A percentile compares a stretch with the other conserved stretches of the same genome.
Evolutionary conservation across 768 basidiomycete species (phyloP).

Genomic region (Imleria badia): DNA sequence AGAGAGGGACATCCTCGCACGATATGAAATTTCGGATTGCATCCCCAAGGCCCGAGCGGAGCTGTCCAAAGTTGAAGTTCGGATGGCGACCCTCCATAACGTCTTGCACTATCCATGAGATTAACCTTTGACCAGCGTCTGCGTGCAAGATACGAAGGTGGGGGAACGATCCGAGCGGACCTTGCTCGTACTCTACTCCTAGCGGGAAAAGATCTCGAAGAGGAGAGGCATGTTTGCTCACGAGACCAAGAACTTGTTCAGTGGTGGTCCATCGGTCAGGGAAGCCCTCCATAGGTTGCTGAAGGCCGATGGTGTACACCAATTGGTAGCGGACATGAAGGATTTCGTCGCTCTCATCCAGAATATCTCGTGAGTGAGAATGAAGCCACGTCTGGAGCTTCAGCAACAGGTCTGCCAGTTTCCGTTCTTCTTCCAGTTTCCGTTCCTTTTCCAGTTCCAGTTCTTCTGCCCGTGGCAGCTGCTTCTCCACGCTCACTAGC

Average conservation of each 20-base stretch:
- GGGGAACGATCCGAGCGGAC: conserved; percentile 21
- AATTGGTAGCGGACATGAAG: conserved; percentile 39
- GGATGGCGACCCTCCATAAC: conserved; percentile 17
- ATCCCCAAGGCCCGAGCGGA: neutral
- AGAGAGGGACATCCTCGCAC: neutral
- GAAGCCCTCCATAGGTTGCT: conserved; percentile 27
- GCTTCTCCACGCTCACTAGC: conserved; percentile 44
- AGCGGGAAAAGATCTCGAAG: conserved; percentile 6
- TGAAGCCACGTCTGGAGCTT: conserved; percentile 30
- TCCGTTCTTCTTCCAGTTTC: no score
- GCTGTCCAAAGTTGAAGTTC: conserved; percentile 16
- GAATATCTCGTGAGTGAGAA: conserved; percentile 25
- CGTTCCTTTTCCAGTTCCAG: no score
- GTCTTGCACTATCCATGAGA: conserved; percentile 12
- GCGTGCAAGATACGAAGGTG: conserved; percentile 22
- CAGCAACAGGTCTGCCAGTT: conserved; percentile 22
- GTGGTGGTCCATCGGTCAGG: conserved; percentile 38
- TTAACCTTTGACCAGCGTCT: conserved; percentile 10
- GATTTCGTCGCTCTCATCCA: conserved; percentile 34
- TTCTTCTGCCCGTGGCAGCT: conserved; percentile 4
- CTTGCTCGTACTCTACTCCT: conserved; percentile 21
- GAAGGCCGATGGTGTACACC: conserved; percentile 36
- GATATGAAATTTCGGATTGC: conserved; percentile 28
- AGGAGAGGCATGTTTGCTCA: conserved; percentile 15
- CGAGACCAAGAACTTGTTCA: conserved; percentile 30